Base-by-base conservation (phyloP, 2,329 filamentous ascomycete genomes). In the Penicillium sp. region DNA sequence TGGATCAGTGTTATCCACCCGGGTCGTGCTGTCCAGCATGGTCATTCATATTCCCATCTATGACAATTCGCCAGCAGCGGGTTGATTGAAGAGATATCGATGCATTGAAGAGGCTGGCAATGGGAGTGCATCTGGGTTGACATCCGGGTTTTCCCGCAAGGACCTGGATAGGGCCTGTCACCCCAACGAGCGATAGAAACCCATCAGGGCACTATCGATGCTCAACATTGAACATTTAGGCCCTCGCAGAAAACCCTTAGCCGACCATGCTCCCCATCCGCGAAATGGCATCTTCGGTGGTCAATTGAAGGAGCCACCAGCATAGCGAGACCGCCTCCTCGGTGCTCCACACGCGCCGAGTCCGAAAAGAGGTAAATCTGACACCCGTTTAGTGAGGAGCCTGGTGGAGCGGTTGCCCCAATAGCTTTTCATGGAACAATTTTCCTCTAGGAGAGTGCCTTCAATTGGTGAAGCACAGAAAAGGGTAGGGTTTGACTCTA, bases 371-470 rank as follows among this genome's bases (percentile, higher is more conserved):
- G 24, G 45, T 47, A 26, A 58, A 37, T 35, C 30, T 49, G 47
- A 51, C 59, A 35, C 40, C 30, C 44, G 19, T 44, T 58, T 50
- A 38, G 50, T n/a, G 30, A 47, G 13, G n/a, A 50, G 19, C 38
- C 28, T 38, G 61, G 63, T 67, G 66, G 66, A 65, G 65, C 64
- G 59, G 35, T 30, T 7, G 47, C 61, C 55, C 69, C 69, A 69
- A 70, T 72, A 56, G 57, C 28, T 42, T 65, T 42, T 57, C 47
- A 56, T 60, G 70, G 69, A 69, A 68, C 26, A 57, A 45, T 63
- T 72, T 69, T 71, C 69, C 68, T 61, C 4, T 7, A 24, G 19
- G 56, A 35, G 35, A 44, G 35, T 47, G 28, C 19, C 58, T 65
- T 66, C 66, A 63, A 71, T 71, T 68, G 66, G 58, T 60, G 60